Base-by-base conservation (phyloP, 805 yeast genomes). In the Wickerhamomyces bovis region DNA sequence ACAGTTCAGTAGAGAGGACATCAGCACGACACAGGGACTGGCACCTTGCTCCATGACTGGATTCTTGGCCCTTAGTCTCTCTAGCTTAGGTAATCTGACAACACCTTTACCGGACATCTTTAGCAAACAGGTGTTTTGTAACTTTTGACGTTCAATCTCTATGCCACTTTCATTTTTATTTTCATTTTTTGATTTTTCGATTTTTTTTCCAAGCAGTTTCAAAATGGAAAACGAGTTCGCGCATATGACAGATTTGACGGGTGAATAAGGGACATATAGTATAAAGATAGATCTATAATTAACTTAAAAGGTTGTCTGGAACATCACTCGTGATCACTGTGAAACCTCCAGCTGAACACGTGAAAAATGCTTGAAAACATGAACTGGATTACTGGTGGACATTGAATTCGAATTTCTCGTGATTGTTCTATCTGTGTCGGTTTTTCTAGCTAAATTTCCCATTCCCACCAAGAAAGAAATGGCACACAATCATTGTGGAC, bases 1-100 rank as follows among this genome's bases (percentile, higher is more conserved):
- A 70, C 98, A 90, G 73, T 85, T 87, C 56, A 90, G 71, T 64
- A 90, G 73, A 42, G 87, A 83, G 1, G 94, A 82, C 90, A 90
- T 86, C 53, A 85, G 69, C 47, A 87, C 89, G 50, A 81, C 65
- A 65, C 97, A 89, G 48, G 87, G 81, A 55, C 83, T 81, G 41
- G 86, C 77, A 54, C 78, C 79, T 51, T 68, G 71, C 43, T 75
- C 72, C 26, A 76, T 69, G 4, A 77, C 70, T 15, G 89, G 81
- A 55, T 78, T 81, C 62, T 83, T 82, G 48, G 83, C 85, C 63
- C 80, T 77, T 44, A 88, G 72, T 60, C 82, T 75, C 38, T 89
- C 90, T 51, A 88, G 74, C 19, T 89, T 87, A 22, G 95, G 95
- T 25, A 81, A 61, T 53, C 75, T 68, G n/a, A 70, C 65, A 28